Evolutionary conservation across 345 rosid species (phyloP).

Genomic region (Erysimum cheiranthoides): DNA sequence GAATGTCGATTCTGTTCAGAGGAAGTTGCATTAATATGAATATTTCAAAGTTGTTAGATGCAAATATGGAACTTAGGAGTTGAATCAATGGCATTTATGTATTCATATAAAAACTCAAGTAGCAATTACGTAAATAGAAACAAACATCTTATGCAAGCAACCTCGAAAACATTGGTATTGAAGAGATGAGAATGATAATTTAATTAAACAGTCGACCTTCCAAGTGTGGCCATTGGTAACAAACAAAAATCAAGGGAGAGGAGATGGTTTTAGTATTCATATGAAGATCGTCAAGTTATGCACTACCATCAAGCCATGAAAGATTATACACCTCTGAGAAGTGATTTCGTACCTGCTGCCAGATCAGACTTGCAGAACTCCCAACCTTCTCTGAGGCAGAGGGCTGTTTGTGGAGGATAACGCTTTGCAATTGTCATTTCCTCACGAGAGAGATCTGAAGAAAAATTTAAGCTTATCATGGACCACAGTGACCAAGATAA

Average conservation of each 20-base stretch:
- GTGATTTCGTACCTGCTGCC: constrained; percentile 71
- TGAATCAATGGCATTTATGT: not conserved
- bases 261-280: constrained; percentile 10
- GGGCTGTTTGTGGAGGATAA: constrained; percentile 80
- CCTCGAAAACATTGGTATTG: constrained; percentile 11
- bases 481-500: constrained; percentile 17
- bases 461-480: constrained; percentile 32
- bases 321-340: constrained; percentile 25
- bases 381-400: constrained; percentile 98
- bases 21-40: constrained; percentile 16
- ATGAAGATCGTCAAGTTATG: constrained; percentile 14
- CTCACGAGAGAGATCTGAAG: constrained; percentile 86
- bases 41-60: constrained; percentile 6
- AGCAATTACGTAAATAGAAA: constrained; percentile 18
- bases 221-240: constrained; percentile 6
- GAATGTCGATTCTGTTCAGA: constrained; percentile 76
- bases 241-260: constrained; percentile 23
- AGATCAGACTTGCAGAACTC: constrained; percentile 88
- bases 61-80: constrained; percentile 3
- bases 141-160: constrained; percentile 15
- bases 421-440: constrained; percentile 81
- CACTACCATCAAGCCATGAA: constrained; percentile 32
- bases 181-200: constrained; percentile 20
- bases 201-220: constrained; percentile 7
- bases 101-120: constrained; percentile 16